Base-by-base conservation (phyloP, 768 basidiomycete genomes). In the Tricholoma furcatifolium region DNA sequence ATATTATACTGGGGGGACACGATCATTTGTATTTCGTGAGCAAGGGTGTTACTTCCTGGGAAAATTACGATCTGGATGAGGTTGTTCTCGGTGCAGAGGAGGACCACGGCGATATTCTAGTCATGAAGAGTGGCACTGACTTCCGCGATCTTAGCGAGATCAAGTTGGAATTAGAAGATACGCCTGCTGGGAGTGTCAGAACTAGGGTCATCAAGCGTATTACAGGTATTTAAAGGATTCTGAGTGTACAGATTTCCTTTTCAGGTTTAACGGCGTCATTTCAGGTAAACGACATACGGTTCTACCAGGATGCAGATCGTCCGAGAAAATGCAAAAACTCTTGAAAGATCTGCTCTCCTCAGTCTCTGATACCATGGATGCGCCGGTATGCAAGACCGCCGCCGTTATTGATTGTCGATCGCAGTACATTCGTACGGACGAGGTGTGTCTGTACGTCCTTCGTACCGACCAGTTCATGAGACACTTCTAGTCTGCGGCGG, bases 71-170 rank as follows among this genome's bases (percentile, higher is more conserved):
- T 56, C 63, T 75, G 17, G 69, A 66, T 3, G 59, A 75, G 40
- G 65, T 72, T 3, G 76, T 80, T 24, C 76, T 87, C 14, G 92
- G 88, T 24, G 82, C 83, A 6, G 88, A 91, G 60, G 73, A 70
- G n/a, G 90, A 91, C 58, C 62, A 79, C 1, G 88, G 88, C 3
- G 83, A 88, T 44, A 73, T 88, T 27, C 72, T 91, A 17, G 75
- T 88, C 17, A 73, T 93, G 54, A 95, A 95, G 69, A 93, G 90
- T 62, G 93, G 93, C 7, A 89, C 86, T 2, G 92, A 96, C 69
- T 96, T 96, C 64, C 81, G 88, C 34, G 92, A 95, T 57, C 71
- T 95, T 31, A 91, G 90, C 47, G 88, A 91, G 55, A 71, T 93
- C 40, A 74, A 68, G 0, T 68, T 96, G 18, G 82, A 83, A 51